These are phyloP conservation scores for Leishmania aethiopica DNA, from an alignment of 208 protist species.

Conservation along the genomic window DNA sequence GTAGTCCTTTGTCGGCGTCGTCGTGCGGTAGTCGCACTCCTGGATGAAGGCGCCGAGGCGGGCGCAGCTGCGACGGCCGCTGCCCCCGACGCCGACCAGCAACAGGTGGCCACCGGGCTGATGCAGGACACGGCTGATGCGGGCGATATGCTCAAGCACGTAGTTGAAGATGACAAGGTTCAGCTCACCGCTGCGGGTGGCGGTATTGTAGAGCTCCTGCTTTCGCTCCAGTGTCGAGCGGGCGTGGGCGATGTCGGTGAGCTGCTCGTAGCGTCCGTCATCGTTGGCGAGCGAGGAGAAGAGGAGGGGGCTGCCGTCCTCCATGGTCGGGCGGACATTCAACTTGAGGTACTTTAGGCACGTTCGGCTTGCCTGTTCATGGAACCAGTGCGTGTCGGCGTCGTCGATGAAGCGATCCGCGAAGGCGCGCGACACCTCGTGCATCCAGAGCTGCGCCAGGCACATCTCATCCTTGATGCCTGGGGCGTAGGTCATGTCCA, in stretches of 20 bases:
- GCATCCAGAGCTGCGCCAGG: constrained; percentile 91
- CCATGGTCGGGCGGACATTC: constrained; percentile 31
- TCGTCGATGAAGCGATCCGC: constrained; percentile 94
- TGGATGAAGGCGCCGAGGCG: constrained; percentile 93
- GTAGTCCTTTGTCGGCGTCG: constrained; percentile 96
- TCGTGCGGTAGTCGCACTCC: constrained; percentile 93
- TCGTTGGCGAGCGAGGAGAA: constrained; percentile 89
- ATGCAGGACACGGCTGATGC: constrained; percentile 95
- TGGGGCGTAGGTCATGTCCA: constrained; percentile 79
- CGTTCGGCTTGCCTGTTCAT: constrained; percentile 70
- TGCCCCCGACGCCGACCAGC: constrained; percentile 97
- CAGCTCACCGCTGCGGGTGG: constrained; percentile 76
- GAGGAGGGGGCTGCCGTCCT: constrained; percentile 49
- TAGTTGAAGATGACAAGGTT: constrained; percentile 97
- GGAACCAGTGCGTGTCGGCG: constrained; percentile 92
- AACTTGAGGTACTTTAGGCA: constrained; percentile 87
- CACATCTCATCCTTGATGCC: constrained; percentile 71
- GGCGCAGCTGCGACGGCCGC: constrained; percentile 94
- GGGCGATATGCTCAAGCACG: constrained; percentile 95
- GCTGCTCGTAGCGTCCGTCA: constrained; percentile 87
- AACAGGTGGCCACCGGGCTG: constrained; percentile 96
- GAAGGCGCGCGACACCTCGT: constrained; percentile 96
- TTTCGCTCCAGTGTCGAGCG: constrained; percentile 83
- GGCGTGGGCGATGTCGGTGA: constrained; percentile 77
- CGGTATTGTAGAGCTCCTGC: constrained; percentile 91